Base-by-base conservation (phyloP, 2,329 filamentous ascomycete genomes). In the Domatiomyces catenatus region DNA sequence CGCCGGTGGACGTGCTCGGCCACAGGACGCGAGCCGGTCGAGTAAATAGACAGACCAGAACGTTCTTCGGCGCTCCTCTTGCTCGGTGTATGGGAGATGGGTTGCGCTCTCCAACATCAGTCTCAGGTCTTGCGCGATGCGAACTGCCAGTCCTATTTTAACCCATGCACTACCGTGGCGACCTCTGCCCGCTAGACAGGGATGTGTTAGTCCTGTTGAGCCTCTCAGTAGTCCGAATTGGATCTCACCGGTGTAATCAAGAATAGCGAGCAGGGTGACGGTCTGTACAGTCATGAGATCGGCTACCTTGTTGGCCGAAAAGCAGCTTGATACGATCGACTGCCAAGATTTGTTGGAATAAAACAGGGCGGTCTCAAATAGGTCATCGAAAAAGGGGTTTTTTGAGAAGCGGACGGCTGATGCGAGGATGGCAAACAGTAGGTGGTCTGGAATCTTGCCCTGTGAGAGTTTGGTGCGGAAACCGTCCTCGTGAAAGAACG, bases 41-140 rank as follows among this genome's bases (percentile, higher is more conserved):
- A 64, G 49, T 0, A 65, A 48, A 42, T 64, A 65, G 22, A 58
- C 54, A 1, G 63, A 64, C 62, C 63, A 65, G 45, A 64, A 64
- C 8, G 57, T 55, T 26, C 60, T 52, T 12, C 62, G 56, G 18
- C 54, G 54, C 43, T 64, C 62, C 46, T 64, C 63, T 44, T 63
- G 61, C 42, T 62, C 58, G 0, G 54, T 22, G 36, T 50, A 49
- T 8, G 60, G 48, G 1, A 61, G 46, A 36, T 54, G 54, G 7
- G 42, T 20, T 6, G 44, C 44, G 2, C 59, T 56, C 17, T 63
- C 61, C 2, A 45, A 52, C 56, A 61, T 62, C 7, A 64, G 63
- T 8, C 61, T 62, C 17, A 68, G 65, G 44, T 60, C 60, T 46
- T 65, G 63, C 5, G 84, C 89, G 63, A 78, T 92, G 42, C 86